Conservation (phyloP, 805 yeast genomes). For the Helenozyma rhizophorensis region DNA sequence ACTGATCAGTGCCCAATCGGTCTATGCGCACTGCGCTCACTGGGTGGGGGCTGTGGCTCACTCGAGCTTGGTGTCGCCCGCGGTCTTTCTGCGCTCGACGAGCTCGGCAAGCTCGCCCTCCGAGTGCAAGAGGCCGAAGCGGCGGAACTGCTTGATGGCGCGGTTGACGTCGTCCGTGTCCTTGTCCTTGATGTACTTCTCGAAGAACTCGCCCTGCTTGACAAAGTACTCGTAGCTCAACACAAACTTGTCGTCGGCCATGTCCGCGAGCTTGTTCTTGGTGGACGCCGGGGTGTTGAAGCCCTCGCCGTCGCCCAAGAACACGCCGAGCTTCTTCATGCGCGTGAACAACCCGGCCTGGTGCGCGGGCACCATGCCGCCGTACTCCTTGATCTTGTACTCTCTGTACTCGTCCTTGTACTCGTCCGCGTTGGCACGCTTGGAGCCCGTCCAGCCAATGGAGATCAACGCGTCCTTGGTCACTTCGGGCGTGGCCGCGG, state of each 20-base stretch:
- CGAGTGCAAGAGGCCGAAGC: conserved; percentile 56
- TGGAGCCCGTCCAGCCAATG: conserved; percentile 95
- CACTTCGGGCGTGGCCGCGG: conserved; percentile 24
- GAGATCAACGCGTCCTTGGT: conserved; percentile 53
- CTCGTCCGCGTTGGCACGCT: conserved; percentile 63
- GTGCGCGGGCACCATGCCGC: conserved; percentile 75
- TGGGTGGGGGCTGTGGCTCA: too few species aligned
- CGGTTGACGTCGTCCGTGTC: conserved; percentile 34
- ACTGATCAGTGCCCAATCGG: too few species aligned
- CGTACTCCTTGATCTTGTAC: conserved; percentile 56
- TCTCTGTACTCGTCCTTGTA: conserved; percentile 70
- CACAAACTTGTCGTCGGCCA: conserved; percentile 40
- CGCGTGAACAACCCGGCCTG: conserved; percentile 62
- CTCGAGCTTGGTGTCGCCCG: conserved; percentile 21
- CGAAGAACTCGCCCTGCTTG: conserved; percentile 46
- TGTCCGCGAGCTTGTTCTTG: conserved; percentile 33
- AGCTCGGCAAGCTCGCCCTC: conserved; percentile 37
- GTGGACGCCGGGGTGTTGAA: conserved; percentile 53
- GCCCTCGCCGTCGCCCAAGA: conserved; percentile 79
- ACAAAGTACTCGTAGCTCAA: conserved; percentile 55
- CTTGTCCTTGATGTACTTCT: conserved; percentile 35
- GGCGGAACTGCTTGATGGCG: conserved; percentile 59
- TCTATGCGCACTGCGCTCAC: too few species aligned
- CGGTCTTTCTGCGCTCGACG: conserved; percentile 35
- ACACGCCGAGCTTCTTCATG: conserved; percentile 56